Base-by-base conservation (phyloP, 2,329 filamentous ascomycete genomes). In the Botrytis deweyae region DNA sequence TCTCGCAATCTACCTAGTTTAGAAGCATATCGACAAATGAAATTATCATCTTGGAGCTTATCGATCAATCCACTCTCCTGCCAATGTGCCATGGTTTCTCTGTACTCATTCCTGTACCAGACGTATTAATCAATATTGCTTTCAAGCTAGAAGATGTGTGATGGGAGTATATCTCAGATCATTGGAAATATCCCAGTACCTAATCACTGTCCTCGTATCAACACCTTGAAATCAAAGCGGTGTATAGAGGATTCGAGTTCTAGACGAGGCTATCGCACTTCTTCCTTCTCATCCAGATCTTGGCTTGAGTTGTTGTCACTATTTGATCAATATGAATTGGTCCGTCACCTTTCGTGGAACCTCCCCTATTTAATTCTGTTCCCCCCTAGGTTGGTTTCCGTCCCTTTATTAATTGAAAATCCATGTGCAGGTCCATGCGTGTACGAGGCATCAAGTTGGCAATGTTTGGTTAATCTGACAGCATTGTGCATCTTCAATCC, bases 401-500 rank as follows among this genome's bases (percentile, higher is more conserved):
- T 69, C 71, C 44, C 63, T 59, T 22, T 72, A 68, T 72, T 58
- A 69, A 65, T 52, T 66, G 70, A 42, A 6, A 46, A 69, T 72
- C 42, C 71, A 72, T 59, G 55, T 69, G 71, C 71, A 72, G 52
- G 59, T n/a, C 52, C 55, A 72, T 72, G 64, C 64, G 64, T 69
- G 64, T 69, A 72, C 71, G 55, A 72, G 52, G 71, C 63, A 59
- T 46, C 33, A 36, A 42, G 71, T 33, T 72, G 71, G 70, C 70
- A 58, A 40, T 58, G 49, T 55, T 40, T 66, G 70, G 71, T 61
- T 40, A 72, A 69, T 72, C 71, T 72, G 71, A 72, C 71, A 67
- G 71, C 70, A 72, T 52, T 68, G 64, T 72, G 64, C 71, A 72
- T 72, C 71, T 72, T 72, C 33, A 72, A 68, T 49, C 71, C 49